These are phyloP conservation scores for Coniochaeta sp. DNA, from an alignment of 2,329 filamentous ascomycete species.

Conservation along the genomic window DNA sequence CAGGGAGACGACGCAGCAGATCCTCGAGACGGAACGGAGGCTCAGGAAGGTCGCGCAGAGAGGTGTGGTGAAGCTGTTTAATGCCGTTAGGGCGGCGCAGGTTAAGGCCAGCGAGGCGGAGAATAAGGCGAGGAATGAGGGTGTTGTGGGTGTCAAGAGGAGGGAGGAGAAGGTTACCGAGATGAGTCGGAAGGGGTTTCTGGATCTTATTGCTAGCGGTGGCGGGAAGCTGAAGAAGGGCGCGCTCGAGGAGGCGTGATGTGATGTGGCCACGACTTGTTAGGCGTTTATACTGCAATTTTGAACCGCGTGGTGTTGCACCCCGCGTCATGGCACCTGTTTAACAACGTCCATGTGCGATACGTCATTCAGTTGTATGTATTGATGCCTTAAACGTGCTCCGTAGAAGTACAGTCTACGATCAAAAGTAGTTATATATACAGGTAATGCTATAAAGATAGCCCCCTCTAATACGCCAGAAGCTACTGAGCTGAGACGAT, in stretches of 20 bases:
- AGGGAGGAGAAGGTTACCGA: conserved; percentile 86
- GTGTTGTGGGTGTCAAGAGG: conserved; percentile 70
- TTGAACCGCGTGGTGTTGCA: no score
- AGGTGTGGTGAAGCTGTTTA: conserved; percentile 94
- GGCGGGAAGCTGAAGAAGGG: conserved; percentile 54
- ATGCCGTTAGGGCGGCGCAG: conserved; percentile 88
- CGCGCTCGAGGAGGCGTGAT: conserved; percentile 48
- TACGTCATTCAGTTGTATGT: no score
- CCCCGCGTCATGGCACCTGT: no score
- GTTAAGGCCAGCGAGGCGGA: conserved; percentile 78
- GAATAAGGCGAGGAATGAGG: conserved; percentile 59
- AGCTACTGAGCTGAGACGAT: no score
- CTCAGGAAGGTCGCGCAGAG: conserved; percentile 84
- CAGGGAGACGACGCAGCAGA: conserved; percentile 43
- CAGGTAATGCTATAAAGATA: no score
- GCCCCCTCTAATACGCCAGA: no score
- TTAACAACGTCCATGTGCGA: no score
- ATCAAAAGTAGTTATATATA: no score
- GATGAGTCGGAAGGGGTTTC: conserved; percentile 94
- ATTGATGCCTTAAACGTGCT: no score
- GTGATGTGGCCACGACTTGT: no score
- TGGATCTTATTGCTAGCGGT: conserved; percentile 75
- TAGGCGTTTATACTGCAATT: no score
- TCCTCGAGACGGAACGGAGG: conserved; percentile 67
- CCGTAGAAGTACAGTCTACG: no score